phyloP scores from a whole-genome alignment of 2,329 filamentous ascomycete genomes.

The Fusarium nematophilum region DNA sequence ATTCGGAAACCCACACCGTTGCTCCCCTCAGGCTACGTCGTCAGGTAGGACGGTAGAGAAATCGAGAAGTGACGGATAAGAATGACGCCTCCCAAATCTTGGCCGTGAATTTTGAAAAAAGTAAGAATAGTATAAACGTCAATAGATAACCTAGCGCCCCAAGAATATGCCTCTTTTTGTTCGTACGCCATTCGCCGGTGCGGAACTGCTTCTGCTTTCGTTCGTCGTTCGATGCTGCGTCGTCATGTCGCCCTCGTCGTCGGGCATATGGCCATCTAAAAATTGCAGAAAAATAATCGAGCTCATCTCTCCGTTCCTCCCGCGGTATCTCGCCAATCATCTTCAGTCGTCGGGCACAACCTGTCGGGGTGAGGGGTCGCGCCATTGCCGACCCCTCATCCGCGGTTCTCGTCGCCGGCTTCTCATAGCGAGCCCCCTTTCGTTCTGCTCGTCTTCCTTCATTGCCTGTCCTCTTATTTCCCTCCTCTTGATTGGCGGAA shows the following conservation, averaged over 20 bases:
- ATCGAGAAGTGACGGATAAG: conserved; percentile 5
- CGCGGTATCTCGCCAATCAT: conserved; percentile 40
- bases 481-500: conserved; percentile 28
- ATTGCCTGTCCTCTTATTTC: conserved; percentile 27
- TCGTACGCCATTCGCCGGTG: conserved; percentile 55
- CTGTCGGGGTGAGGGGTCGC: conserved; percentile 34
- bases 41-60: background rate
- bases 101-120: conserved; percentile 39
- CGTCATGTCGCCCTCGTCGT: conserved; percentile 45
- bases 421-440: conserved; percentile 23
- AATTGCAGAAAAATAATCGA: conserved; percentile 42
- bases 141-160: conserved; percentile 52
- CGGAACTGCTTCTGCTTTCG: conserved; percentile 48
- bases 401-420: conserved; percentile 31
- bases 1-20: background rate
- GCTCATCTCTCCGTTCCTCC: conserved; percentile 39
- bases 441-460: conserved; percentile 16
- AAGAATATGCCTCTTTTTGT: conserved; percentile 52
- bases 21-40: conserved; percentile 1
- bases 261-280: conserved; percentile 43
- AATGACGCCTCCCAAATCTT: conserved; percentile 31
- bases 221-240: conserved; percentile 50
- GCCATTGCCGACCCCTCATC: conserved; percentile 30
- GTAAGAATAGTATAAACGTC: conserved; percentile 49
- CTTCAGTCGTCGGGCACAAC: conserved; percentile 38